A percentile compares a stretch with the other conserved stretches of the same genome.
Evolutionary conservation across 1,284 basidiomycete genomes (phyloP).

Genomic region (Trametes hirsuta): DNA sequence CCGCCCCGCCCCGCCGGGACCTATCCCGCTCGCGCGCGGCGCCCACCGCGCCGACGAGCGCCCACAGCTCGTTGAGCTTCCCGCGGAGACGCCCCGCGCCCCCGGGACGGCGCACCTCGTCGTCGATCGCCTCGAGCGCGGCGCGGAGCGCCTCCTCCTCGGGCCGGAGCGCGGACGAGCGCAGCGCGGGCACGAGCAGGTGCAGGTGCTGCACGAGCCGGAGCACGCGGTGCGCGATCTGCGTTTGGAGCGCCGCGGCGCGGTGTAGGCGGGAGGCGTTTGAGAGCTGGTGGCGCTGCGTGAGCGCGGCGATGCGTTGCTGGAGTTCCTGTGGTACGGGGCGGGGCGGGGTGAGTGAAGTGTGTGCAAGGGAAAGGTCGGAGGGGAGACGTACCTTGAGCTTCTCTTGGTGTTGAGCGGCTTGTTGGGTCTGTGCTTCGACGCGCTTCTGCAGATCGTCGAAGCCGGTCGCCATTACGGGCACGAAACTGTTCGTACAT

Average conservation of each 20-base stretch:
- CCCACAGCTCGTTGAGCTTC: constrained; percentile 86
- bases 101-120: constrained; percentile 63
- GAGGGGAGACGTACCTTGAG: constrained; percentile 51
- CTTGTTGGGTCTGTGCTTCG: constrained; percentile 76
- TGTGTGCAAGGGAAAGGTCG: background rate
- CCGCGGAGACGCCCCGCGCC: constrained; percentile 69
- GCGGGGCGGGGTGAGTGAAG: background rate
- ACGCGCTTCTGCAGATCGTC: constrained; percentile 83
- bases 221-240: constrained; percentile 77
- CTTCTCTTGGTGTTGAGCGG: constrained; percentile 71
- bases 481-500: constrained; percentile 65
- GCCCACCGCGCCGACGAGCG: constrained; percentile 77
- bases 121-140: constrained; percentile 75
- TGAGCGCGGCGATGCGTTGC: constrained; percentile 63
- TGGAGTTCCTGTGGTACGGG: constrained; percentile 57
- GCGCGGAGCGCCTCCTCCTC: constrained; percentile 79
- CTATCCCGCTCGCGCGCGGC: constrained; percentile 59
- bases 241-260: constrained; percentile 68
- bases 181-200: constrained; percentile 76
- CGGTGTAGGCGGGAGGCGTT: constrained; percentile 73
- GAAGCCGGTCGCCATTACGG: constrained; percentile 82
- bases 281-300: constrained; percentile 68
- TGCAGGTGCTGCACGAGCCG: constrained; percentile 78
- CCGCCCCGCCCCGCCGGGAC: constrained; percentile 37
- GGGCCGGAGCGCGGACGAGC: constrained; percentile 78